These are phyloP conservation scores for Pyrenochaeta sp. DNA, from an alignment of 2,329 filamentous ascomycete genomes.

Conservation along the genomic window DNA sequence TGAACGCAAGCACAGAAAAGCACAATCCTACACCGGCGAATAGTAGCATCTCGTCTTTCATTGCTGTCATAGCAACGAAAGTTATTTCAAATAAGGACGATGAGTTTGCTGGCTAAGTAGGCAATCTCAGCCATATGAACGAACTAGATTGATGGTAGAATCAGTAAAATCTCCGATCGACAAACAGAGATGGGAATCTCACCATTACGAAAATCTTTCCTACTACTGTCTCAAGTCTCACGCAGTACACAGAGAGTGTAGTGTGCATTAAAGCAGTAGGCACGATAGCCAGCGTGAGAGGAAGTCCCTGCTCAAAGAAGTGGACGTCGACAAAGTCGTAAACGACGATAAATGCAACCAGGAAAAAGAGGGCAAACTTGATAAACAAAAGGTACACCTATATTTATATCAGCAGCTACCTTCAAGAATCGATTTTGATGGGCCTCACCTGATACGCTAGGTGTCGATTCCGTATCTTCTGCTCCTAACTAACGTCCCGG, in stretches of 20 bases:
- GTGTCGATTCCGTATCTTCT: slow-evolving; percentile 16
- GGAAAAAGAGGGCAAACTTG: slow-evolving; percentile 29
- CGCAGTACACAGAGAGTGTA: slow-evolving; percentile 17
- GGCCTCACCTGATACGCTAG: slow-evolving; percentile 19
- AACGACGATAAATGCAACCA: slow-evolving; percentile 28
- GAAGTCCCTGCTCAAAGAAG: slow-evolving; percentile 30
- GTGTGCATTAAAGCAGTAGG: slow-evolving; percentile 25
- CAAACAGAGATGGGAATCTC: neutral
- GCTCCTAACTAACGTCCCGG: slow-evolving; percentile 18
- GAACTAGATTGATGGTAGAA: neutral
- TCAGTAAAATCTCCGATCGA: too few relatives aligned
- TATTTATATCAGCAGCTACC: neutral
- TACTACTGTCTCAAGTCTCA: slow-evolving; percentile 18
- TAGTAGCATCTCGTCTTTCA: slow-evolving; percentile 37
- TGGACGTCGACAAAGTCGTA: slow-evolving; percentile 34
- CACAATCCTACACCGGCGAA: slow-evolving; percentile 20
- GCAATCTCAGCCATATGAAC: slow-evolving; percentile 26
- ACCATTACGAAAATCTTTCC: slow-evolving; percentile 24
- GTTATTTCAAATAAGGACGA: slow-evolving; percentile 22
- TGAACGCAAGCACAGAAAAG: slow-evolving; percentile 11
- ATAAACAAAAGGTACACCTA: slow-evolving; percentile 29
- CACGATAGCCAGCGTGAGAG: slow-evolving; percentile 34
- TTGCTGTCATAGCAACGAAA: slow-evolving; percentile 10
- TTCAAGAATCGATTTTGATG: neutral
- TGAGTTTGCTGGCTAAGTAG: slow-evolving; percentile 30